A percentile compares a stretch with the other conserved stretches of the same genome.
phyloP scores from a whole-genome alignment of 768 basidiomycete genomes.

The Daedaleopsis sinensis region DNA sequence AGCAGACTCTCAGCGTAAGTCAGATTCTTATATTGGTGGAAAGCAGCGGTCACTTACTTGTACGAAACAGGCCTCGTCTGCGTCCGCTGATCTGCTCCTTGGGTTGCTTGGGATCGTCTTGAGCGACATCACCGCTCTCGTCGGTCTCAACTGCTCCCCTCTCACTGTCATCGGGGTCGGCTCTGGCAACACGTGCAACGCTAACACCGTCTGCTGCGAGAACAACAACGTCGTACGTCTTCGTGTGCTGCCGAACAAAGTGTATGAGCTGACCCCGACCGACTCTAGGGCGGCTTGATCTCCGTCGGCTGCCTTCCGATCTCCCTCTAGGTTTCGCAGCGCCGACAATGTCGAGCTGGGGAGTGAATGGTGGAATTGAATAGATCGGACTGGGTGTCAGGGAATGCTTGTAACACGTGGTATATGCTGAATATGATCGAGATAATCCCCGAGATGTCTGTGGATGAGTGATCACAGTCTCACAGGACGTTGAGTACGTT shows the following conservation, averaged over 20 bases:
- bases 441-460: not conserved
- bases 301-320: slow-evolving; percentile 27
- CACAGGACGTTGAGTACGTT: no score
- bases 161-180: slow-evolving; percentile 27
- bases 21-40: not conserved
- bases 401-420: not conserved
- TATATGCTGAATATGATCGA: not conserved
- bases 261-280: not conserved
- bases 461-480: no score
- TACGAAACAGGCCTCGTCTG: slow-evolving; percentile 10
- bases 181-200: slow-evolving; percentile 22
- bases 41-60: not conserved
- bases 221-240: slow-evolving; percentile 26
- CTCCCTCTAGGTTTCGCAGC: slow-evolving; percentile 5
- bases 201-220: slow-evolving; percentile 29
- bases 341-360: not conserved
- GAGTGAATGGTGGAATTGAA: not conserved
- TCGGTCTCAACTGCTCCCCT: slow-evolving; percentile 30
- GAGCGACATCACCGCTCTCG: slow-evolving; percentile 19
- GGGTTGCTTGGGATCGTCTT: slow-evolving; percentile 29
- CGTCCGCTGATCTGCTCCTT: slow-evolving; percentile 12
- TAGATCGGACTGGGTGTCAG: not conserved
- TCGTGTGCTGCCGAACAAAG: not conserved
- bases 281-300: slow-evolving; percentile 22
- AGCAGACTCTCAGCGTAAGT: slow-evolving; percentile 5